A percentile compares a stretch with the other conserved stretches of the same genome.
Evolutionary conservation across 331 rosid species (phyloP).

Genomic region (Dryas integrifolia): DNA sequence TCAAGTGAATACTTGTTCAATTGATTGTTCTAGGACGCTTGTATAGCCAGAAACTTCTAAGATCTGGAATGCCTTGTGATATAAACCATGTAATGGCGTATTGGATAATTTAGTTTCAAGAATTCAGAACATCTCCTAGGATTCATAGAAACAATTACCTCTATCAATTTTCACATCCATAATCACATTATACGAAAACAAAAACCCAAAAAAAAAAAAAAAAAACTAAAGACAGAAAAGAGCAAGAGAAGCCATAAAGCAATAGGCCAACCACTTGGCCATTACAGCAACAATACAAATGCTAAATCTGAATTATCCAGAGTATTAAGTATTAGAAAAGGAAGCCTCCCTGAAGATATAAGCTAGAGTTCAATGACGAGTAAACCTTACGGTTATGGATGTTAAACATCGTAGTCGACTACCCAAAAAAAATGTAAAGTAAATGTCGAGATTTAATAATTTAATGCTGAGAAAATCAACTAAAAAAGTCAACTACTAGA

Average conservation of each 20-base stretch:
- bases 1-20: slow-evolving; percentile 2
- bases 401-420: not conserved
- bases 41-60: not conserved
- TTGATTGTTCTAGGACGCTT: not conserved
- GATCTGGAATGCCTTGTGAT: not conserved
- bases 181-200: too few relatives aligned
- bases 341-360: not conserved
- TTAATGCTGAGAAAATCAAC: not conserved
- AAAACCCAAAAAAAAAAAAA: not conserved
- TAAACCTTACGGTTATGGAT: not conserved
- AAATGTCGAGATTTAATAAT: not conserved
- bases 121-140: not conserved
- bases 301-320: not conserved
- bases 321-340: not conserved
- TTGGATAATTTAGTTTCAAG: not conserved
- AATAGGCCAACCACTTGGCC: not conserved
- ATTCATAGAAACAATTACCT: not conserved
- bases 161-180: not conserved
- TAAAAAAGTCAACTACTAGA: not conserved
- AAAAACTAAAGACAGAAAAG: not conserved
- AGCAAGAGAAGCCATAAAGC: not conserved
- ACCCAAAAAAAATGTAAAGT: not conserved
- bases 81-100: too few relatives aligned
- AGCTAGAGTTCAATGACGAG: not conserved
- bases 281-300: not conserved